A percentile compares a stretch with the other conserved stretches of the same genome.
phyloP scores from a whole-genome alignment of 179 eudicot genomes.

The Drosera spatulata region DNA sequence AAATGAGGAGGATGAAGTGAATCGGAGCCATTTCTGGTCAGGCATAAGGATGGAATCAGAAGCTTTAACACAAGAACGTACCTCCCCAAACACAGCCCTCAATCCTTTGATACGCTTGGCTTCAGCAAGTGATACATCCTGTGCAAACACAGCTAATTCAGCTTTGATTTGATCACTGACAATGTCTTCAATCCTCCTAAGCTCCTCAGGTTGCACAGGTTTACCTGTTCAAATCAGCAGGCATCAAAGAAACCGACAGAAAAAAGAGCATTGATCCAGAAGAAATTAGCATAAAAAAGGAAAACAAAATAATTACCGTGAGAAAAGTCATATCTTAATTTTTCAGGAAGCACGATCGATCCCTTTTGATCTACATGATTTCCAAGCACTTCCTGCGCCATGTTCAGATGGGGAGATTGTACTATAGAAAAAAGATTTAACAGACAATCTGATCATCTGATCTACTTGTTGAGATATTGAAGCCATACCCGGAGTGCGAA shows the following conservation, averaged over 20 bases:
- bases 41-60: background rate
- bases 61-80: slow-evolving; percentile 9
- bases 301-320: slow-evolving; percentile 44
- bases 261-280: background rate
- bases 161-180: slow-evolving; percentile 90
- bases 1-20: background rate
- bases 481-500: slow-evolving; percentile 81
- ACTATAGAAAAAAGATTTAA: background rate
- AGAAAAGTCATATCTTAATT: slow-evolving; percentile 90
- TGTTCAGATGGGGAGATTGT: background rate
- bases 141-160: slow-evolving; percentile 69
- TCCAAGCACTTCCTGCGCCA: slow-evolving; percentile 87
- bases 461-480: background rate
- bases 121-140: slow-evolving; percentile 71
- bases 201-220: slow-evolving; percentile 77
- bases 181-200: slow-evolving; percentile 69
- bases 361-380: slow-evolving; percentile 97
- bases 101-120: slow-evolving; percentile 86
- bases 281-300: no score
- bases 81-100: slow-evolving; percentile 99
- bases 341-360: slow-evolving; percentile 95
- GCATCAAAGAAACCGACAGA: background rate
- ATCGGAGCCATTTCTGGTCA: background rate
- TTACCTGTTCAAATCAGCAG: slow-evolving; percentile 42
- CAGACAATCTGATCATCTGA: background rate